A percentile compares a stretch with the other conserved stretches of the same genome.
Conservation (phyloP, 371 early-diverging fungal genomes). For the Batkoa obscura region DNA sequence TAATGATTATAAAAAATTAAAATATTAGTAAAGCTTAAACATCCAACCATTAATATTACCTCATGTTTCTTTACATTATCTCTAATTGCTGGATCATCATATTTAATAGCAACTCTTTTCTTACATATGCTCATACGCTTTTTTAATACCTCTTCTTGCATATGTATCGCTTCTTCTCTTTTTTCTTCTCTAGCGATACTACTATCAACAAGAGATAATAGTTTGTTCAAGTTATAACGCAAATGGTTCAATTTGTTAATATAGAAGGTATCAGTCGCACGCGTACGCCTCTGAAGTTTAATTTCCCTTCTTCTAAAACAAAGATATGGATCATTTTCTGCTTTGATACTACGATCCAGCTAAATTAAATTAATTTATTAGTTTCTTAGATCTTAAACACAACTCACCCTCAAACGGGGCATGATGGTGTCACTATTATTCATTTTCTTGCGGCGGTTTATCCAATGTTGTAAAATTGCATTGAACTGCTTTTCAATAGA, state of each 20-base stretch:
- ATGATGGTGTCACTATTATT: conserved; percentile 21
- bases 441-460: background rate
- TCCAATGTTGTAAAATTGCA: conserved; percentile 6
- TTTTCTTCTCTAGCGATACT: background rate
- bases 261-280: conserved; percentile 72
- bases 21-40: background rate
- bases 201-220: background rate
- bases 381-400: background rate
- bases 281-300: conserved; percentile 65
- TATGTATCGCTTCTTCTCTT: background rate
- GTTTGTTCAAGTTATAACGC: conserved; percentile 41
- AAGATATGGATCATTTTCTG: conserved; percentile 82
- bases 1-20: background rate
- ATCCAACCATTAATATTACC: background rate
- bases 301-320: conserved; percentile 91
- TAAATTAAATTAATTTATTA: conserved; percentile 7
- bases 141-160: background rate
- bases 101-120: background rate
- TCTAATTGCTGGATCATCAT: background rate
- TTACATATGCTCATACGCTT: background rate
- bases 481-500: background rate
- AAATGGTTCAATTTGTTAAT: conserved; percentile 65
- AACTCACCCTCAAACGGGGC: conserved; percentile 11
- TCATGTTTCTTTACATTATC: background rate
- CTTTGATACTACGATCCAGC: conserved; percentile 38